These are phyloP conservation scores for Hypoxylon sp. DNA, from an alignment of 2,329 filamentous ascomycete genomes.

Conservation along the genomic window DNA sequence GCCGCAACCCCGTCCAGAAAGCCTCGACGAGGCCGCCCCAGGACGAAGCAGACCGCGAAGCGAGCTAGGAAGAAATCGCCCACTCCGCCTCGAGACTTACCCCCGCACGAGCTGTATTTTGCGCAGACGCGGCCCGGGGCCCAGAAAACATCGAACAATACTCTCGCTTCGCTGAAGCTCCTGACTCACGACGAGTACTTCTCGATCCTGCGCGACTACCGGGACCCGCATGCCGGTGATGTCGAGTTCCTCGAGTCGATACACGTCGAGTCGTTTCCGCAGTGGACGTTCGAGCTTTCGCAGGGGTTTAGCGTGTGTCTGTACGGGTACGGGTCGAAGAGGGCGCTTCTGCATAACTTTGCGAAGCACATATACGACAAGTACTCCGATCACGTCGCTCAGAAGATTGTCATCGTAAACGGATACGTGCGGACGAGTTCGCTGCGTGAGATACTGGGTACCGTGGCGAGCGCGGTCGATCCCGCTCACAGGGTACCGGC, in stretches of 20 bases:
- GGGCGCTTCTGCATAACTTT: constrained; percentile 78
- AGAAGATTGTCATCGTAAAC: constrained; percentile 85
- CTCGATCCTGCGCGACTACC: constrained; percentile 70
- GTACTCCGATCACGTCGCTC: constrained; percentile 53
- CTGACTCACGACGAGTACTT: constrained; percentile 96
- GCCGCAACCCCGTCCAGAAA: constrained; percentile 62
- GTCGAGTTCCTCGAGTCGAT: constrained; percentile 78
- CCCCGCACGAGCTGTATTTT: constrained; percentile 92
- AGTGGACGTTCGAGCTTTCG: constrained; percentile 91
- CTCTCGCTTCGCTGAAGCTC: constrained; percentile 77
- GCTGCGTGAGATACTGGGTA: constrained; percentile 76
- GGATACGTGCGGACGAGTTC: constrained; percentile 79
- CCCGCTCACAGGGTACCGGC: constrained; percentile 63
- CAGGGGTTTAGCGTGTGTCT: constrained; percentile 90
- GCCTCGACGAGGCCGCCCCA: constrained; percentile 59
- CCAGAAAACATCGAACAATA: constrained; percentile 88
- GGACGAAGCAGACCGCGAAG: constrained; percentile 55
- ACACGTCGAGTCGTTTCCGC: constrained; percentile 84
- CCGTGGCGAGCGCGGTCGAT: constrained; percentile 73
- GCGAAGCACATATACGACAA: constrained; percentile 74
- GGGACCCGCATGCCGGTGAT: constrained; percentile 78
- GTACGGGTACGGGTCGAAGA: constrained; percentile 94
- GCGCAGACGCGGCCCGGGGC: constrained; percentile 87
- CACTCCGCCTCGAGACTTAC: constrained; percentile 83
- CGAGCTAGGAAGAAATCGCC: constrained; percentile 72